Evolutionary conservation across 306 rosid species (phyloP).

Genomic region (Prunus mume): DNA sequence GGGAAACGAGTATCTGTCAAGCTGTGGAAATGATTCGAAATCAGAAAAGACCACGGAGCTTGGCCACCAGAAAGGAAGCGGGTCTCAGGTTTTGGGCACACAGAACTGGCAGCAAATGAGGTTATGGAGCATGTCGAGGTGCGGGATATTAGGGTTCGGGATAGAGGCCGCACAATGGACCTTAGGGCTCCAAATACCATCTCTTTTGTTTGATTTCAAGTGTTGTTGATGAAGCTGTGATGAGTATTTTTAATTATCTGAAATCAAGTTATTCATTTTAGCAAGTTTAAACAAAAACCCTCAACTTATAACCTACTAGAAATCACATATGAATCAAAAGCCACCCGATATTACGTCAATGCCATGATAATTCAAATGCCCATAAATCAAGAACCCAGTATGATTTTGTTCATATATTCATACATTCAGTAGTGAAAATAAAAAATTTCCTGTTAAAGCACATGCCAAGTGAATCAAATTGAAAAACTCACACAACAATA

Average conservation of each 20-base stretch:
- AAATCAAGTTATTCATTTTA: neutral
- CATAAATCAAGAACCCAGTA: too few relatives aligned
- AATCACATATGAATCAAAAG: too few relatives aligned
- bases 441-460: too few relatives aligned
- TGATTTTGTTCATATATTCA: too few relatives aligned
- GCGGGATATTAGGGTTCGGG: slow-evolving; percentile 33
- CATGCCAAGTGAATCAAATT: neutral
- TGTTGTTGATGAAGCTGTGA: neutral
- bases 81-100: slow-evolving; percentile 18
- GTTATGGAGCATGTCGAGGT: slow-evolving; percentile 3
- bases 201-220: neutral
- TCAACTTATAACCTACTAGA: too few relatives aligned
- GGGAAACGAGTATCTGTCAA: slow-evolving; percentile 84
- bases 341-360: too few relatives aligned
- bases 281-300: neutral
- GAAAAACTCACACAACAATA: neutral
- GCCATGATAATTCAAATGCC: too few relatives aligned
- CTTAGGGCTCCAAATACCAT: slow-evolving; percentile 69
- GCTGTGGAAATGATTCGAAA: slow-evolving; percentile 53
- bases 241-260: neutral
- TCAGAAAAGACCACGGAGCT: slow-evolving; percentile 45
- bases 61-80: slow-evolving; percentile 20
- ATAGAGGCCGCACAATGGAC: slow-evolving; percentile 49
- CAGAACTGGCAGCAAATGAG: slow-evolving; percentile 25
- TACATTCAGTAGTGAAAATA: too few relatives aligned